These are phyloP conservation scores for Auriscalpium vulgare DNA, from an alignment of 768 basidiomycete species.

Conservation along the genomic window DNA sequence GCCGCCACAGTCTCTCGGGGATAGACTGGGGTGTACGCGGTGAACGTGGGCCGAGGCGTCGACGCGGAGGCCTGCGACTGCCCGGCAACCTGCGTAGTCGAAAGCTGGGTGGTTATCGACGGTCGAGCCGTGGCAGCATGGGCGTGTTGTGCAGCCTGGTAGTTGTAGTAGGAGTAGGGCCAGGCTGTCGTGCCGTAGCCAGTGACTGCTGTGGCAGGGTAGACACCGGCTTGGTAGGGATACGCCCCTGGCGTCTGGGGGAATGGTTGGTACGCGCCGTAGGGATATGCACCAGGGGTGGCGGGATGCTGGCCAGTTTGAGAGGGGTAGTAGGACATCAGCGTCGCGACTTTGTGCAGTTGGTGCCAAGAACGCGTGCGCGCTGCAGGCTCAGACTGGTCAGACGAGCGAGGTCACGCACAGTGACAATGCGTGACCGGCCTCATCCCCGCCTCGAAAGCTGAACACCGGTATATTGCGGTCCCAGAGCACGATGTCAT, in stretches of 20 bases:
- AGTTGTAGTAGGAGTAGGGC: constrained; percentile 64
- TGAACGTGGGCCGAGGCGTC: constrained; percentile 14
- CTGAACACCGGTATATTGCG: too few species aligned
- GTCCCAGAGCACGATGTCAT: too few species aligned
- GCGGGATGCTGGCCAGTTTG: constrained; percentile 17
- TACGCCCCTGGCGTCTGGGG: constrained; percentile 40
- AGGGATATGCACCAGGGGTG: constrained; percentile 54
- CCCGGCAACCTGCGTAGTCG: constrained; percentile 8
- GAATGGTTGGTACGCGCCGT: constrained; percentile 43
- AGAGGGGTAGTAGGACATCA: constrained; percentile 26
- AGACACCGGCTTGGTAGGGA: constrained; percentile 40
- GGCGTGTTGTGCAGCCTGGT: constrained; percentile 14
- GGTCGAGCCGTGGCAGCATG: constrained; percentile 20
- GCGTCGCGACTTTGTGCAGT: too few species aligned
- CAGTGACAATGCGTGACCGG: too few species aligned
- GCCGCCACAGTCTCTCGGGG: constrained; percentile 40
- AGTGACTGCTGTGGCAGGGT: constrained; percentile 54
- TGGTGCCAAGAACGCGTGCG: too few species aligned
- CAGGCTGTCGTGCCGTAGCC: constrained; percentile 50
- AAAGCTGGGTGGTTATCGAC: constrained; percentile 7
- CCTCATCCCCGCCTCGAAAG: too few species aligned
- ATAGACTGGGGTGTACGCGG: constrained; percentile 35
- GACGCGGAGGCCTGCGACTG: not conserved
- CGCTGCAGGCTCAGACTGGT: too few species aligned
- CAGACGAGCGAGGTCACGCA: too few species aligned